Percentiles rank a stretch among this genome's conserved stretches.
These are phyloP conservation scores for Pythium aquatile DNA, from an alignment of 352 stramenopile species.

Conservation along the genomic window DNA sequence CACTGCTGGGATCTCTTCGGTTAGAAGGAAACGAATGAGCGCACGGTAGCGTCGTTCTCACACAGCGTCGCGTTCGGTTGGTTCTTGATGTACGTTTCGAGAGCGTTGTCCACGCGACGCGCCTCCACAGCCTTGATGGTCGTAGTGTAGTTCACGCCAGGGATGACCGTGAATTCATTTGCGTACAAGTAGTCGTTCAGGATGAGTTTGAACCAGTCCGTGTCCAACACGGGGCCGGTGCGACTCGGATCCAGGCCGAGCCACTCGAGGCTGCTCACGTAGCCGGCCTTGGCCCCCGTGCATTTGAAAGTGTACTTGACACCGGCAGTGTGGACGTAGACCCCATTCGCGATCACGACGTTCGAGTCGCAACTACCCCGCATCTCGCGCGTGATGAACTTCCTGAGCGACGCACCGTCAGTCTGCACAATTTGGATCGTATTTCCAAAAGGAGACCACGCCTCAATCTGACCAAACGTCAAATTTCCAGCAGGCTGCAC, in stretches of 20 bases:
- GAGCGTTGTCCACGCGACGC: conserved; percentile 17
- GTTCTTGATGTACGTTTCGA: conserved; percentile 23
- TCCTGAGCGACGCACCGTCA: conserved; percentile 22
- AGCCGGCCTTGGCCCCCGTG: conserved; percentile 17
- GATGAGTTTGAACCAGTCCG: conserved; percentile 24
- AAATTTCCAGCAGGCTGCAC: too few species aligned
- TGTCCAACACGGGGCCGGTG: conserved; percentile 23
- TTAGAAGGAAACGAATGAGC: conserved; percentile 19
- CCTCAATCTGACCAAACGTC: too few species aligned
- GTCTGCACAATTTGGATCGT: too few species aligned
- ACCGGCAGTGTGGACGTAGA: conserved; percentile 28
- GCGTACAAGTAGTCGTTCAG: conserved; percentile 23
- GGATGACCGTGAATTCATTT: neutral
- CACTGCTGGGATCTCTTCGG: too few species aligned
- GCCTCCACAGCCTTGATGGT: conserved; percentile 19
- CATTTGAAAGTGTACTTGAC: conserved; percentile 36
- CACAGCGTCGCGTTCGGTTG: conserved; percentile 21
- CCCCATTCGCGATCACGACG: conserved; percentile 16
- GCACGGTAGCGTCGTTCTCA: conserved; percentile 18
- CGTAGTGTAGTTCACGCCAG: neutral
- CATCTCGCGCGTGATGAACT: conserved; percentile 23
- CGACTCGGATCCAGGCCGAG: conserved; percentile 22
- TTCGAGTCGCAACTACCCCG: conserved; percentile 13
- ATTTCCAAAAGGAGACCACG: too few species aligned
- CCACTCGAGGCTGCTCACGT: conserved; percentile 24